Conservation (phyloP, 768 basidiomycete genomes). For the Boletus sp. region DNA sequence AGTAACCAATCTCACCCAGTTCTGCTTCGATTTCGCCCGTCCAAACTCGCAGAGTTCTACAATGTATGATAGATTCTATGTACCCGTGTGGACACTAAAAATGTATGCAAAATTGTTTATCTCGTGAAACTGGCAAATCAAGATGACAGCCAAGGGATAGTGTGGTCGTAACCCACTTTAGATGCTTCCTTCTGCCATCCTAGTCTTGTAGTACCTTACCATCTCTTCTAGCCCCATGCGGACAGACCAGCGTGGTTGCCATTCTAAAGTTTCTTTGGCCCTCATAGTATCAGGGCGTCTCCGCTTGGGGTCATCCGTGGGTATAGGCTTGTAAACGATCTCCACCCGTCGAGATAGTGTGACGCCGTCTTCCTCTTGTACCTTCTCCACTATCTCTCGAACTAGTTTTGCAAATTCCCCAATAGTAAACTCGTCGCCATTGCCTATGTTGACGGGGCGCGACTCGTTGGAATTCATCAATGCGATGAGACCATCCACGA, state of each 20-base stretch:
- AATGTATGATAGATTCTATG: too few species aligned
- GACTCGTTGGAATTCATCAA: constrained; percentile 95
- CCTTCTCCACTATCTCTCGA: constrained; percentile 87
- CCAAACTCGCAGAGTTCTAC: too few species aligned
- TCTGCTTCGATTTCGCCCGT: too few species aligned
- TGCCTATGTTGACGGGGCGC: constrained; percentile 95
- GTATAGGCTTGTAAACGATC: constrained; percentile 77
- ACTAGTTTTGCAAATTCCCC: constrained; percentile 91
- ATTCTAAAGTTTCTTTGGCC: constrained; percentile 77
- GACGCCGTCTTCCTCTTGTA: constrained; percentile 79
- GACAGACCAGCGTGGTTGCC: constrained; percentile 94
- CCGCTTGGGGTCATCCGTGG: constrained; percentile 92
- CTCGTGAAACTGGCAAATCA: too few species aligned
- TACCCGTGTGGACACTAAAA: too few species aligned
- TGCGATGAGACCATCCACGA: constrained; percentile 88
- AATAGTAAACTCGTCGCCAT: constrained; percentile 93
- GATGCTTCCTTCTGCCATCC: constrained; percentile 80
- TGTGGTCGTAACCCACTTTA: constrained; percentile 29
- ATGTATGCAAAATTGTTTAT: too few species aligned
- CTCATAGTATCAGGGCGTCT: constrained; percentile 90
- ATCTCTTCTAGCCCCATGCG: constrained; percentile 94
- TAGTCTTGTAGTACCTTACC: constrained; percentile 89
- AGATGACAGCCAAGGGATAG: neutral
- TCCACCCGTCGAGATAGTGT: constrained; percentile 49
- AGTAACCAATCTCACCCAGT: too few species aligned